A percentile compares a stretch with the other conserved stretches of the same genome.
These are phyloP conservation scores for Boletellus emodensis DNA, from an alignment of 768 basidiomycete species.

Conservation along the genomic window DNA sequence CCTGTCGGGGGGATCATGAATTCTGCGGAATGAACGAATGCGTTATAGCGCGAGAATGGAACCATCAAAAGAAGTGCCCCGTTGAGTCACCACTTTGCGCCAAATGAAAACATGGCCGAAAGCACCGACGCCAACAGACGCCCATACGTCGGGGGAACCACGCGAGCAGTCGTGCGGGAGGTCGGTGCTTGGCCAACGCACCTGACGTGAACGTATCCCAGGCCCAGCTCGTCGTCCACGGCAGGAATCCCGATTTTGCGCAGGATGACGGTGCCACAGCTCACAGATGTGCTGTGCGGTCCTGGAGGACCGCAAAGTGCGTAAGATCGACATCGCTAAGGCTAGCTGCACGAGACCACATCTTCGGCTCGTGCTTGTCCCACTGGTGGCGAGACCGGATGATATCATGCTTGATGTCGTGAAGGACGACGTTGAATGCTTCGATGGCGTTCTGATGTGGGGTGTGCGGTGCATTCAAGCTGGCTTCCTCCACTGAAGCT, in stretches of 20 bases:
- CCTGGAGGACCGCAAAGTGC: slow-evolving; percentile 44
- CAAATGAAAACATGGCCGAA: slow-evolving; percentile 4
- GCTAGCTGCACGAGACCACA: slow-evolving; percentile 62
- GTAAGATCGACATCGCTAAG: slow-evolving; percentile 52
- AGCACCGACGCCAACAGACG: slow-evolving; percentile 7
- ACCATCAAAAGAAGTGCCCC: neutral
- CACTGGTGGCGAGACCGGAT: slow-evolving; percentile 62
- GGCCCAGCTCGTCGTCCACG: slow-evolving; percentile 54
- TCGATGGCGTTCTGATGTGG: slow-evolving; percentile 60
- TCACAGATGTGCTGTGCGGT: slow-evolving; percentile 52
- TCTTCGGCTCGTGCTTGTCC: slow-evolving; percentile 54
- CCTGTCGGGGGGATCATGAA: slow-evolving; percentile 75
- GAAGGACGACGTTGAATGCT: slow-evolving; percentile 56
- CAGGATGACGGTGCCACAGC: slow-evolving; percentile 68
- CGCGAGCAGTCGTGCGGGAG: slow-evolving; percentile 2
- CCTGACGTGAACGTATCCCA: slow-evolving; percentile 71
- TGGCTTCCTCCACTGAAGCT: slow-evolving; percentile 58
- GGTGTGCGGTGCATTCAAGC: slow-evolving; percentile 54
- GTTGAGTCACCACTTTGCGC: slow-evolving; percentile 11
- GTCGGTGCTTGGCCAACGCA: slow-evolving; percentile 28
- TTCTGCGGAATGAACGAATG: slow-evolving; percentile 37
- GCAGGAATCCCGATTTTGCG: slow-evolving; percentile 75
- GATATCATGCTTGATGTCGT: slow-evolving; percentile 61
- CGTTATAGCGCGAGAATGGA: neutral
- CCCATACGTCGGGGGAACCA: neutral